These are phyloP conservation scores for Rutstroemia sp. DNA, from an alignment of 2,329 filamentous ascomycete species.

Conservation along the genomic window DNA sequence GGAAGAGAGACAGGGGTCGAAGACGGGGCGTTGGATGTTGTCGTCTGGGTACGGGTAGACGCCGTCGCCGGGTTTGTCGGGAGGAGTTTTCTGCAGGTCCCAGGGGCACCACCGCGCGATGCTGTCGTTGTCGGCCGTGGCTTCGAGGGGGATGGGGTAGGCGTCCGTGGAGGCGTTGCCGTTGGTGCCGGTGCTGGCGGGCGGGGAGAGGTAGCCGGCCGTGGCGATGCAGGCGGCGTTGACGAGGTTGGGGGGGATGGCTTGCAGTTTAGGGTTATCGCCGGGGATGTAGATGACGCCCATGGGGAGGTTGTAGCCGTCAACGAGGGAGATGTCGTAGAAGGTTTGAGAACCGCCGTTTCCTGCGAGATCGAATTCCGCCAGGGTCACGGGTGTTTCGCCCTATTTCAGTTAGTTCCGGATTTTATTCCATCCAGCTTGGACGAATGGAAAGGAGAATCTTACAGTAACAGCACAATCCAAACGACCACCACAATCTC, in stretches of 20 bases:
- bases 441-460: slow-evolving; percentile 3
- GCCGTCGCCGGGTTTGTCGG: slow-evolving; percentile 63
- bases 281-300: slow-evolving; percentile 55
- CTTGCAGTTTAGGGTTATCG: slow-evolving; percentile 49
- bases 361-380: slow-evolving; percentile 71
- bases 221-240: slow-evolving; percentile 74
- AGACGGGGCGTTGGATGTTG: slow-evolving; percentile 60
- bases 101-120: slow-evolving; percentile 72
- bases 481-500: slow-evolving; percentile 66
- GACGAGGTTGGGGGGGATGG: slow-evolving; percentile 67
- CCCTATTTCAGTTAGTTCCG: slow-evolving; percentile 42
- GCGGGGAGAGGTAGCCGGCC: slow-evolving; percentile 49
- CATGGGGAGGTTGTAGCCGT: slow-evolving; percentile 75
- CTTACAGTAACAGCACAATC: slow-evolving; percentile 63
- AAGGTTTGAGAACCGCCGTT: slow-evolving; percentile 59
- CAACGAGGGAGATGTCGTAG: slow-evolving; percentile 79
- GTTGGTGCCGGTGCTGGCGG: slow-evolving; percentile 44
- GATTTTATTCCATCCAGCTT: too few relatives aligned
- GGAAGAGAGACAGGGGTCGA: slow-evolving; percentile 71
- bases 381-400: slow-evolving; percentile 65
- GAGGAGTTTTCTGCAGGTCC: slow-evolving; percentile 63
- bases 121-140: slow-evolving; percentile 45
- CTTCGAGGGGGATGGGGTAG: slow-evolving; percentile 62
- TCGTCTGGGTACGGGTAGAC: slow-evolving; percentile 77
- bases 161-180: slow-evolving; percentile 51